phyloP scores from a whole-genome alignment of 2,329 filamentous ascomycete genomes.

The Aspergillus ustus region DNA sequence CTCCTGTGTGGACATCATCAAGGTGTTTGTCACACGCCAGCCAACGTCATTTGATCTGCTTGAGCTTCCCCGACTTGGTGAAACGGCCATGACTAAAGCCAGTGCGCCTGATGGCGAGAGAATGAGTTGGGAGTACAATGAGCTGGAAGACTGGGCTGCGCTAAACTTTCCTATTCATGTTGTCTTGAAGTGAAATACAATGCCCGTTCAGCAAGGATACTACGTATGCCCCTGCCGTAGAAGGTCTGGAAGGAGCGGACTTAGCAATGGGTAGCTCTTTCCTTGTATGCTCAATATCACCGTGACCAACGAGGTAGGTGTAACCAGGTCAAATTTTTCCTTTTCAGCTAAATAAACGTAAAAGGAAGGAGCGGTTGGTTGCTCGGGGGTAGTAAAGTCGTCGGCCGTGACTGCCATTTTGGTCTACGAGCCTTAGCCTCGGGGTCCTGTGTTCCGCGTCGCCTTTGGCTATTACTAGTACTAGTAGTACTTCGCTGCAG shows the following conservation, averaged over 20 bases:
- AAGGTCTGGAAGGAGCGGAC: neutral
- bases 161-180: no score
- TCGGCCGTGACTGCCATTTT: neutral
- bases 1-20: neutral
- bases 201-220: no score
- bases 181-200: no score
- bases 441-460: neutral
- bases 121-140: no score
- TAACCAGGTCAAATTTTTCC: neutral
- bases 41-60: no score
- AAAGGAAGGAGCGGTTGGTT: neutral
- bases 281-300: neutral
- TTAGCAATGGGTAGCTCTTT: neutral
- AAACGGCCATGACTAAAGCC: neutral
- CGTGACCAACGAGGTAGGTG: neutral
- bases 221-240: no score
- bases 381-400: neutral
- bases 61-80: neutral
- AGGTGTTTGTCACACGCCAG: neutral
- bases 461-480: neutral
- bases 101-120: neutral
- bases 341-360: neutral
- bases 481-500: neutral
- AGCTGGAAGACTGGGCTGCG: neutral
- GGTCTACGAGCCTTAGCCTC: neutral